Base-by-base conservation (phyloP, 371 early-diverging fungal species). In the Blakeslea trispora region DNA sequence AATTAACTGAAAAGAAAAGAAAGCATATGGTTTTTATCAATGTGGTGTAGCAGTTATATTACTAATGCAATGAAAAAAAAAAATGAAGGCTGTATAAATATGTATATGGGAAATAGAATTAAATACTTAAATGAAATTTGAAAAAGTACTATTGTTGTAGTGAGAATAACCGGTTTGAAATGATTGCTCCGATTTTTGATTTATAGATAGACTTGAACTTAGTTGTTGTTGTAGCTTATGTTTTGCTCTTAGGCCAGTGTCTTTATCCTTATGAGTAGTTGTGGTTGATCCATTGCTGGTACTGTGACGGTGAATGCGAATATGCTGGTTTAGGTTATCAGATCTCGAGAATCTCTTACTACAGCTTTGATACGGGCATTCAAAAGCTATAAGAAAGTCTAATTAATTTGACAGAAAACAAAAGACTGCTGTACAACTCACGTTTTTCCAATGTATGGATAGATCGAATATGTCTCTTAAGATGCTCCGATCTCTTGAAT, bases 251-350 rank as follows among this genome's bases (percentile, higher is more conserved):
- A 7, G 4, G 32, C 2, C 7, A 42, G 6, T 41, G 45, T 21
- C 41, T 31, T 18, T 21, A 43, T n/a, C 39, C 22, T 13, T 41
- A 11, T 46, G 11, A 22, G 41, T 40, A 45, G 45, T 41, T 66
- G 44, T 24, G 14, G 40, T 40, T 43, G 66, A 21, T 13, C 39
- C 53, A 23, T 50, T 64, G 22, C 41, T 51, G 37, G 41, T 50
- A 18, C 41, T 82, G 57, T 82, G 83, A 10, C 81, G 78, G 51
- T 84, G 85, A 44, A 81, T 84, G 18, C 82, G 75, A 35, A 85
- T 80, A 60, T 89, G 91, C 60, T 88, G 86, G 47, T 86, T 84
- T 45, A 94, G 60, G 63, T 92, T 92, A 64, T 93, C 94, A 19
- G 87, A 85, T 60, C 96, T 80, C 5, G 91, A 86, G 70, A 96